Evolutionary conservation across 2,329 filamentous ascomycete genomes (phyloP).

Genomic region (Pseudogymnoascus verrucosus): DNA sequence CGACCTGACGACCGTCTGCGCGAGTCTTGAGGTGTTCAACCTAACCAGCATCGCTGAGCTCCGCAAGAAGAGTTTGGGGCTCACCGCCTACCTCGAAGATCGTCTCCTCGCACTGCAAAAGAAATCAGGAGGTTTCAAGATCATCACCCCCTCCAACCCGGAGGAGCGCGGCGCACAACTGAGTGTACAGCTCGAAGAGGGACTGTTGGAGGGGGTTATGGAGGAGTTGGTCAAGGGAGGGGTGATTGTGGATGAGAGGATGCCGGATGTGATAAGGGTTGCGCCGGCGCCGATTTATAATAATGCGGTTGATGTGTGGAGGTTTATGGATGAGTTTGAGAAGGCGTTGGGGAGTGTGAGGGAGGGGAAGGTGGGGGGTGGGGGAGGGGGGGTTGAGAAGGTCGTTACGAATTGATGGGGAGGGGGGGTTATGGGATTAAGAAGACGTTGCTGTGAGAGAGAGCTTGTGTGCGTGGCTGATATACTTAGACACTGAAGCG

Average conservation of each 20-base stretch:
- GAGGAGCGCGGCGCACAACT: constrained; percentile 64
- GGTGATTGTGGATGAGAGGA: constrained; percentile 66
- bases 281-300: constrained; percentile 72
- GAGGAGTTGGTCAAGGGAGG: constrained; percentile 50
- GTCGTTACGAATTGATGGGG: not conserved
- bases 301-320: constrained; percentile 55
- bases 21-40: constrained; percentile 64
- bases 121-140: constrained; percentile 34
- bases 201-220: constrained; percentile 56
- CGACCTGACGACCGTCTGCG: constrained; percentile 62
- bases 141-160: constrained; percentile 60
- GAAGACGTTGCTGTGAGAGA: not conserved
- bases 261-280: constrained; percentile 66
- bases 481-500: not conserved
- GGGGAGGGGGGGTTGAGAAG: not conserved
- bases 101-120: constrained; percentile 40
- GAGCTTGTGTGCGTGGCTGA: not conserved
- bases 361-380: not conserved
- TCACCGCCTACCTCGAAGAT: constrained; percentile 63
- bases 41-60: constrained; percentile 54
- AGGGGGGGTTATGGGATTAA: not conserved
- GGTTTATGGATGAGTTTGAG: constrained; percentile 43
- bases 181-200: constrained; percentile 53
- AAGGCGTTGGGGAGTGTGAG: constrained; percentile 28
- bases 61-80: constrained; percentile 54